phyloP scores from a whole-genome alignment of 768 basidiomycete species.

The Macrolepiota dolichaula region DNA sequence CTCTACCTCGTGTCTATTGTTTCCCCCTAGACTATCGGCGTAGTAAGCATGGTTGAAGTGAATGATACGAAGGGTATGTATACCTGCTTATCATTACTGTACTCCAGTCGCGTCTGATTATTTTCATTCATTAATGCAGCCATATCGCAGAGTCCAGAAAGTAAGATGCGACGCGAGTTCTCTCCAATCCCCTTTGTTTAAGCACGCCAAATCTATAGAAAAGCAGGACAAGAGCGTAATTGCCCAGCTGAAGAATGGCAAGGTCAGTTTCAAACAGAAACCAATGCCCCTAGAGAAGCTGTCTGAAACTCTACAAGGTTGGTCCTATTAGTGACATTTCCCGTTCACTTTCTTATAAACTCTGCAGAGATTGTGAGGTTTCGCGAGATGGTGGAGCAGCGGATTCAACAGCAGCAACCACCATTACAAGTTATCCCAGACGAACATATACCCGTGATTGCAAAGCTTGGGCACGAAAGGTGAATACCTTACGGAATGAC shows the following conservation, averaged over 20 bases:
- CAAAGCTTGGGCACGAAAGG: constrained; percentile 87
- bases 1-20: constrained; percentile 14
- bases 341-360: constrained; percentile 11
- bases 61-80: constrained; percentile 3
- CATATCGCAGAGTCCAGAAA: constrained; percentile 16
- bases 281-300: constrained; percentile 69
- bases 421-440: constrained; percentile 62
- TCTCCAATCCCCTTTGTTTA: not conserved
- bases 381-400: constrained; percentile 64
- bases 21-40: not conserved
- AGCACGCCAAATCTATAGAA: constrained; percentile 31
- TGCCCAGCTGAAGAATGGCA: constrained; percentile 74
- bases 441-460: constrained; percentile 70
- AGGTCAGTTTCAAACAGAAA: constrained; percentile 75
- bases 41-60: constrained; percentile 1
- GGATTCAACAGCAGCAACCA: constrained; percentile 40
- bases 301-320: constrained; percentile 81
- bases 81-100: not conserved
- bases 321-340: constrained; percentile 13
- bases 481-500: constrained; percentile 25
- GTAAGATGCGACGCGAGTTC: constrained; percentile 29
- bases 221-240: constrained; percentile 39
- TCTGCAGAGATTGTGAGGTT: constrained; percentile 70
- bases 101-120: not conserved
- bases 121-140: not conserved